Evolutionary conservation across 805 yeast genomes (phyloP), one percentile per base, ranked within the genome.

Genomic region (Myxozyma sirexii): DNA sequence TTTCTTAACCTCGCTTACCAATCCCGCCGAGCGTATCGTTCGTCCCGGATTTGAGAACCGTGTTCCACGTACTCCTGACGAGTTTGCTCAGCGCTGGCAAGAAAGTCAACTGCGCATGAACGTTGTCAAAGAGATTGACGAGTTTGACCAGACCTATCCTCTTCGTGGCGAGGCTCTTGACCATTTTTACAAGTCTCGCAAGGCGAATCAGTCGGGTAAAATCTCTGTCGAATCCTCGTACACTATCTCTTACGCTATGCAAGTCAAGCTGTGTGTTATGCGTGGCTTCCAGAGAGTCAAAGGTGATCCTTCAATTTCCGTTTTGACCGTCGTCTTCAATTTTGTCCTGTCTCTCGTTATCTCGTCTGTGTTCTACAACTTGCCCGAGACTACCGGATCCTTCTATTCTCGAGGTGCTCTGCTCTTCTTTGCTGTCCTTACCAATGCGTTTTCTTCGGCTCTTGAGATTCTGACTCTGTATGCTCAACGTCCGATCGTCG

Each of bases 391-490:
- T 37, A 85, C 88, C 0, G 56, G 69, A 8, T 85, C 87, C 46
- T 84, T 87, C 6, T 87, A 82, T 67, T 49, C 86, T 10, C 77
- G 90, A 64, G 85, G 87, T 59, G 88, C 89, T 67, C 76, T 80
- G 26, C 66, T 86, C 4, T 86, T 83, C 73, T 86, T 58, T 39
- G 56, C 67, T 15, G 48, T 65, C 31, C 39, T 66, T 62, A 77
- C 77, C 69, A 77, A 77, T 62, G 79, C 83, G 7, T 77, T 80
- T 62, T 65, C 79, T 19, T 77, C 81, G 23, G 69, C 79, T 44
- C 67, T 78, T 62, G 84, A 80, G 67, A 77, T 80, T 56, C 69
- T 77, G 56, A 57, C 75, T 13, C 68, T 78, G 31, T 80, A 72
- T 63, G 81, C 76, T 59, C 79, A 80, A 38, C 77, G 88, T 68